These are phyloP conservation scores for Podospora australis DNA, from an alignment of 495 filamentous ascomycete species.

Conservation along the genomic window DNA sequence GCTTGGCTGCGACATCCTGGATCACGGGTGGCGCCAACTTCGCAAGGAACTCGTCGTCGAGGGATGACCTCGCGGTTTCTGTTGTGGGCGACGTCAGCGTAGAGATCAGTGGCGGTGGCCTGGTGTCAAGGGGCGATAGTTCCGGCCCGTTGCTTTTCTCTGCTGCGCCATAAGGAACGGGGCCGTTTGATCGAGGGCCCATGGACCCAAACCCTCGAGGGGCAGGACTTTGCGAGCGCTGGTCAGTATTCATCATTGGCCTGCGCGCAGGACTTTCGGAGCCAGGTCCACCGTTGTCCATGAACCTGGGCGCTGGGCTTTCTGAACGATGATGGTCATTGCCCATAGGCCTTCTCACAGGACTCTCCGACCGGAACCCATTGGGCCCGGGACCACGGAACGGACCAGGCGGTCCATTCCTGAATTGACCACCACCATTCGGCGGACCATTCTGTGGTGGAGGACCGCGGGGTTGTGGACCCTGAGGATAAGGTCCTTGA, in stretches of 20 bases:
- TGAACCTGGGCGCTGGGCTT: background rate
- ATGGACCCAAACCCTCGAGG: background rate
- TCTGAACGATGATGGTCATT: background rate
- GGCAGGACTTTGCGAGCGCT: slow-evolving; percentile 1
- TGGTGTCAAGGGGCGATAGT: too few species aligned
- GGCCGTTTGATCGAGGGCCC: slow-evolving; percentile 1
- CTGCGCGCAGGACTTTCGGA: slow-evolving; percentile 6
- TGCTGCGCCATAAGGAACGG: slow-evolving; percentile 1
- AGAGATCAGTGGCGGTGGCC: slow-evolving; percentile 5
- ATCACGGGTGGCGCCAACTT: slow-evolving; percentile 30
- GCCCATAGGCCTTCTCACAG: background rate
- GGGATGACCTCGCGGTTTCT: slow-evolving; percentile 8
- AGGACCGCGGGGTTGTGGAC: too few species aligned
- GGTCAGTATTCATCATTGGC: background rate
- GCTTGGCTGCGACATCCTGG: slow-evolving; percentile 34
- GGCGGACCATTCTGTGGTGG: slow-evolving; percentile 1
- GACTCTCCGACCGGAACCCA: slow-evolving; percentile 5
- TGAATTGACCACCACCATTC: too few species aligned
- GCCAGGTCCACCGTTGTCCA: background rate
- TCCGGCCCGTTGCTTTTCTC: too few species aligned
- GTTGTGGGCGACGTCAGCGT: slow-evolving; percentile 10
- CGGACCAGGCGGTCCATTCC: slow-evolving; percentile 6
- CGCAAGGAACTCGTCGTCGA: slow-evolving; percentile 21
- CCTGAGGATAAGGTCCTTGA: background rate
- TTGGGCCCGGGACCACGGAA: background rate